phyloP scores from a whole-genome alignment of 1,284 basidiomycete genomes.

The Meripilus lineatus region DNA sequence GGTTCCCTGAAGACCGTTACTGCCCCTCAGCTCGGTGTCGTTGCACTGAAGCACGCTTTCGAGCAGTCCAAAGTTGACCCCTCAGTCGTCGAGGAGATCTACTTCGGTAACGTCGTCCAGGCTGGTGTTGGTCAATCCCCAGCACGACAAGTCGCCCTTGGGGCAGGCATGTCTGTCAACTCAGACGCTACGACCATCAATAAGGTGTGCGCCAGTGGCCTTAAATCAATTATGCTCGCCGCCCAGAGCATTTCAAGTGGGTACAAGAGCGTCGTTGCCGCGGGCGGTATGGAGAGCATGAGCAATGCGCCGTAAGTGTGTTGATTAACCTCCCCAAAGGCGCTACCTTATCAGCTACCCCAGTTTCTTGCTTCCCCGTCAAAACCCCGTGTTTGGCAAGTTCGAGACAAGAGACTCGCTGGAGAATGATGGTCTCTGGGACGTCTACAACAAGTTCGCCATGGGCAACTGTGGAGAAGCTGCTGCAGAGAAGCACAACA shows the following conservation, averaged over 20 bases:
- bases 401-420: conserved; percentile 85
- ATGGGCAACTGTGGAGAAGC: conserved; percentile 96
- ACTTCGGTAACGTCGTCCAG: conserved; percentile 96
- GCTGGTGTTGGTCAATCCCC: conserved; percentile 95
- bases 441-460: conserved; percentile 92
- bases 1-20: conserved; percentile 86
- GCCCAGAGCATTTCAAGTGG: conserved; percentile 88
- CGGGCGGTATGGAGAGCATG: conserved; percentile 99
- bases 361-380: conserved; percentile 90
- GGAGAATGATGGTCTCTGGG: conserved; percentile 91
- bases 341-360: background rate
- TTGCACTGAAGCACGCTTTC: conserved; percentile 90
- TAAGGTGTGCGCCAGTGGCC: conserved; percentile 96
- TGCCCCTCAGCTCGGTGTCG: conserved; percentile 86
- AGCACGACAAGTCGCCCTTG: conserved; percentile 91
- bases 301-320: conserved; percentile 81
- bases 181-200: conserved; percentile 99
- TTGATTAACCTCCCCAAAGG: background rate
- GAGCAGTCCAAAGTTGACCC: conserved; percentile 79
- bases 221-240: conserved; percentile 94
- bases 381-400: conserved; percentile 87
- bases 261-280: conserved; percentile 82
- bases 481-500: conserved; percentile 80
- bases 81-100: conserved; percentile 86
- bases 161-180: conserved; percentile 73